Evolutionary conservation across 2,329 filamentous ascomycete species (phyloP), one percentile per base, ranked within the genome.

Genomic region (Colletotrichum cuscutae): DNA sequence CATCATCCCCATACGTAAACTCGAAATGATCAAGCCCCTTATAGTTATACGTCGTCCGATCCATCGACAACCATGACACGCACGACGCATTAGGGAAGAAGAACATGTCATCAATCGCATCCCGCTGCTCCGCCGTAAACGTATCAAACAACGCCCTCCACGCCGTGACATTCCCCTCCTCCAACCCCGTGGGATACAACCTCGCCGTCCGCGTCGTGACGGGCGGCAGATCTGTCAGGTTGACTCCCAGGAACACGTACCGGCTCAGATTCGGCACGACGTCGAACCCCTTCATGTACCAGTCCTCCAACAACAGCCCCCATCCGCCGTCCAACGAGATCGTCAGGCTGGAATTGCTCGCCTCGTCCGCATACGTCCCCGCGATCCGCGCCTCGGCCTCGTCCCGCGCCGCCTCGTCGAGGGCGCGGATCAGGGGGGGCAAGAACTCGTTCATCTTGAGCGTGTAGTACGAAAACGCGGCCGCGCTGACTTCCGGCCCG

Each of bases 341-440:
- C 0, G 80, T 80, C 15, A 87, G 75, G 15, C 77, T 83, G 0
- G 85, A 86, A 77, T 85, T 84, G 22, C 79, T 83, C 1, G 72
- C 72, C 8, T 76, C 74, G 49, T 86, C 82, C 1, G 67, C 65
- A 71, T 85, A 88, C 0, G 78, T 81, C 30, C 86, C 85, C 0
- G 75, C 81, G 68, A 82, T 82, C 0, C 69, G 74, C 3, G 71
- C 30, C 37, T 71, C 42, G 0, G 82, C 81, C 57, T 86, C 80
- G 6, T 79, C 77, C 19, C 82, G 81, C 8, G 84, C 81, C 1
- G 84, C 85, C 26, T 81, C 76, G 52, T 88, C 86, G 8, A 88
- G 70, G 0, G 82, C 84, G 0, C 84, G 84, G 0, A 87, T 68
- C 0, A 88, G 74, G 0, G 72, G 71, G 46, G 80, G 74, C 11